Conservation (phyloP, 75 land plant genomes). For the Pinus tabuliformis region DNA sequence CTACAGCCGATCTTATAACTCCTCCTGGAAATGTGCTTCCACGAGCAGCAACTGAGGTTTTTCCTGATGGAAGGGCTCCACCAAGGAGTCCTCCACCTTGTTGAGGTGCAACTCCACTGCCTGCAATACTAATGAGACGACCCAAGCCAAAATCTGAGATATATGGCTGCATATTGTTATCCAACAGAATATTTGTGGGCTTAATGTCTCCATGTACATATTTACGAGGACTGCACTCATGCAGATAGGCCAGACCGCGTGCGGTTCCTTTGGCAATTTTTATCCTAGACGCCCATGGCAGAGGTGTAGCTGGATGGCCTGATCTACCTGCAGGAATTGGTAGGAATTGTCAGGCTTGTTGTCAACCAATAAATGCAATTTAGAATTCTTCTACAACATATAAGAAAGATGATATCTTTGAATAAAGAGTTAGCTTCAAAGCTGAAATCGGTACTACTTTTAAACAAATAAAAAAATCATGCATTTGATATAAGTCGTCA, state of each 20-base stretch:
- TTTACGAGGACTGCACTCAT: conserved; percentile 83
- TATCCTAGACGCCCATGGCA: conserved; percentile 71
- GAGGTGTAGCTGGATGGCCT: conserved; percentile 36
- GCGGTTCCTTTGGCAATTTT: conserved; percentile 71
- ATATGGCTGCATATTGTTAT: conserved; percentile 59
- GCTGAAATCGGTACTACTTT: not conserved
- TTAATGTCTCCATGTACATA: conserved; percentile 86
- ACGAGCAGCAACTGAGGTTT: conserved; percentile 8
- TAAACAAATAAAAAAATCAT: not conserved
- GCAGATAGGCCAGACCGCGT: conserved; percentile 75
- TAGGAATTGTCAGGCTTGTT: not conserved
- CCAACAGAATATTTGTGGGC: conserved; percentile 82
- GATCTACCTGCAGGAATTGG: conserved; percentile 35
- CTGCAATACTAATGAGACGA: conserved; percentile 58
- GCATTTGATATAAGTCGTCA: not conserved
- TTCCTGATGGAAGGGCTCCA: conserved; percentile 36
- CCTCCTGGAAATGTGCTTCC: conserved; percentile 11
- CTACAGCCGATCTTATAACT: conserved; percentile 18
- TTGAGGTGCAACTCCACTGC: conserved; percentile 19
- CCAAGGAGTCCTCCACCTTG: conserved; percentile 45
- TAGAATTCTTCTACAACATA: not conserved
- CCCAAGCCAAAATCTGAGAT: conserved; percentile 83
- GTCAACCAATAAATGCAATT: not conserved
- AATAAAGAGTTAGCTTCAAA: not conserved
- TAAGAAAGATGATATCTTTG: not conserved